Base-by-base conservation (phyloP, 306 rosid species). In the Aeschynomene evenia region DNA sequence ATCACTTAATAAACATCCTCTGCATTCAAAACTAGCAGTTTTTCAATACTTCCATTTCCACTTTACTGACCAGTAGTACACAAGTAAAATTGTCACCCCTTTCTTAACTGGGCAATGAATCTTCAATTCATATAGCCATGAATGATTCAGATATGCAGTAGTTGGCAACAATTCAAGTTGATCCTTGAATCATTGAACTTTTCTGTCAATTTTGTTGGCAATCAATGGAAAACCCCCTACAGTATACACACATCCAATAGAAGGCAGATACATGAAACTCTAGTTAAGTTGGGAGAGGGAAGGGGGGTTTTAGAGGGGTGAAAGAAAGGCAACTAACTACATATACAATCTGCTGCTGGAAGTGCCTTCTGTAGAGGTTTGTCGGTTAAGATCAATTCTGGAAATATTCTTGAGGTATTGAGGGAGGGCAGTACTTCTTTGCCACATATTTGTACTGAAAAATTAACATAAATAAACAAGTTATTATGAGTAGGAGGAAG, bases 401-500 rank as follows among this genome's bases (percentile, higher is more conserved):
- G 79, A 91, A 91, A 71, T 61, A 82, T 58, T 91, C 97, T 45
- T 68, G 63, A 7, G 99, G 91, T 75, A 94, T 80, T 31, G 84
- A 74, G 1, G 92, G 71, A 50, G 96, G 96, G 70, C 86, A 83
- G 74, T 74, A 71, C 84, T 88, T 88, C 80, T 83, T 87, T 7
- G 99, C 96, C 67, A 85, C 99, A 31, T 87, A 85, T 71, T 95
- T 95, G 80, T 91, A 95, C 99, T 95, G 92, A 45, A 72, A 5
- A 43, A 45, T n/a, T n/a, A n/a, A 45, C 75, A 81, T 39, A 63
- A 46, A 74, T 26, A 23, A 72, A 57, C 29, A 34, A n/a, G n/a
- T n/a, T n/a, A n/a, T n/a, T n/a, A 21, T 39, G 56, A 31, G 6
- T 10, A 58, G 22, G 21, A 49, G 3, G 22, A n/a, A 62, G 2